Conservation (phyloP, 495 filamentous ascomycete genomes). For the Aspergillus bridgeri region DNA sequence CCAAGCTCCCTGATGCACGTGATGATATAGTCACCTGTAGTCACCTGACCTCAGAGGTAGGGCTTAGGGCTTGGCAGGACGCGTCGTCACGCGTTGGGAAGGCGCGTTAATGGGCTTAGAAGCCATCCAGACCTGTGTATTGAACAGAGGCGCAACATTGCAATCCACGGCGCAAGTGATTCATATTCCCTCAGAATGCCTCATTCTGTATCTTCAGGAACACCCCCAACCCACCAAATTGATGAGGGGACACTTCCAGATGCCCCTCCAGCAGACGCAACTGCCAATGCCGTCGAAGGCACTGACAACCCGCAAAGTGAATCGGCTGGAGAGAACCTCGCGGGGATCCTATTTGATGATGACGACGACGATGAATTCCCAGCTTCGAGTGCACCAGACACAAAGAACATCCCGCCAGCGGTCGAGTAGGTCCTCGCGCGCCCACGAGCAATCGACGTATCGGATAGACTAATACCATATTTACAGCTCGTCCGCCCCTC, state of each 20-base stretch:
- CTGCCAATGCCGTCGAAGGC: conserved; percentile 20
- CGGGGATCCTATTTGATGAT: conserved; percentile 76
- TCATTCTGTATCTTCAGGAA: conserved; percentile 46
- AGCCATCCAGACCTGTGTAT: background rate
- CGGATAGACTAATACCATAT: conserved; percentile 9
- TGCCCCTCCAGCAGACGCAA: conserved; percentile 25
- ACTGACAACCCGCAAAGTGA: conserved; percentile 27
- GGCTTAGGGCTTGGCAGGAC: conserved; percentile 16
- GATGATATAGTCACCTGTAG: background rate
- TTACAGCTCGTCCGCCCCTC: conserved; percentile 20
- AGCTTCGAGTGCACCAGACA: conserved; percentile 48
- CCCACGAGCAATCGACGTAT: background rate
- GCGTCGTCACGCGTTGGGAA: conserved; percentile 8
- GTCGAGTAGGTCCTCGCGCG: conserved; percentile 33
- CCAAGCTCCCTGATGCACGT: background rate
- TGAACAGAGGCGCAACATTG: background rate
- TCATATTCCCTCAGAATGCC: conserved; percentile 41
- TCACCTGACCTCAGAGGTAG: conserved; percentile 11
- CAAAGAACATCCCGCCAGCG: conserved; percentile 43
- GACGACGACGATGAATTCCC: conserved; percentile 76
- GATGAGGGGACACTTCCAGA: conserved; percentile 42
- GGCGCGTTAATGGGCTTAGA: conserved; percentile 24
- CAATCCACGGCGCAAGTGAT: background rate
- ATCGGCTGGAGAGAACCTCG: conserved; percentile 59
- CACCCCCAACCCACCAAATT: conserved; percentile 20